phyloP scores from a whole-genome alignment of 345 rosid species.

The Camelina neglecta region DNA sequence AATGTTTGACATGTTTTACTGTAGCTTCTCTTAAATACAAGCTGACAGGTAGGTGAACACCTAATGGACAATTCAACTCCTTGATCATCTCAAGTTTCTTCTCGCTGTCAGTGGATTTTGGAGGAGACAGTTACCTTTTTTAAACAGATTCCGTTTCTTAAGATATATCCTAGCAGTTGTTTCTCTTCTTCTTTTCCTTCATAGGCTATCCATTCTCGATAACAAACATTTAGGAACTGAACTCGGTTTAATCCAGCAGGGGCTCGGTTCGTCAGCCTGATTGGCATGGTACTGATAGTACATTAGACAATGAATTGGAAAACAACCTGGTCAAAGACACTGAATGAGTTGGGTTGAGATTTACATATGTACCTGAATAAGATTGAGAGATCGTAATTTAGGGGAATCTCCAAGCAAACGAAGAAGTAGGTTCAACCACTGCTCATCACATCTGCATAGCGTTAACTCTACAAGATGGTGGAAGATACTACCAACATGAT shows the following conservation, averaged over 20 bases:
- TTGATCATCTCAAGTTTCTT: too few species aligned
- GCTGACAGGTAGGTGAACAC: too few species aligned
- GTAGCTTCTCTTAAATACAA: too few species aligned
- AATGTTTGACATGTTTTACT: too few species aligned
- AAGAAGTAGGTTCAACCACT: constrained; percentile 29
- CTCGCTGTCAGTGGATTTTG: too few species aligned
- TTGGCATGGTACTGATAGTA: neutral
- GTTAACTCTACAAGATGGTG: neutral
- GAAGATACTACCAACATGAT: constrained; percentile 12
- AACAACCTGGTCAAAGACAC: neutral
- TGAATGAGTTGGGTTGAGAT: neutral
- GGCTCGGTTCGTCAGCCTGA: neutral
- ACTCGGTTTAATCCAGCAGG: neutral
- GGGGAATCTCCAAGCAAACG: constrained; percentile 24
- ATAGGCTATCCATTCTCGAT: neutral
- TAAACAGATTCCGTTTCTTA: neutral
- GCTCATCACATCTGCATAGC: neutral
- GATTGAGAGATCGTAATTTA: constrained; percentile 1
- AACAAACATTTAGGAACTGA: neutral
- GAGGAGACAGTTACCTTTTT: neutral
- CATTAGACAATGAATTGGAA: neutral
- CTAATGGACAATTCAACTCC: too few species aligned
- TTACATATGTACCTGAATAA: neutral
- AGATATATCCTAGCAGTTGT: neutral
- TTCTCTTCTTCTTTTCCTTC: neutral